A percentile compares a stretch with the other conserved stretches of the same genome.
Conservation (phyloP, 345 rosid species). For the Cardamine resedifolia region DNA sequence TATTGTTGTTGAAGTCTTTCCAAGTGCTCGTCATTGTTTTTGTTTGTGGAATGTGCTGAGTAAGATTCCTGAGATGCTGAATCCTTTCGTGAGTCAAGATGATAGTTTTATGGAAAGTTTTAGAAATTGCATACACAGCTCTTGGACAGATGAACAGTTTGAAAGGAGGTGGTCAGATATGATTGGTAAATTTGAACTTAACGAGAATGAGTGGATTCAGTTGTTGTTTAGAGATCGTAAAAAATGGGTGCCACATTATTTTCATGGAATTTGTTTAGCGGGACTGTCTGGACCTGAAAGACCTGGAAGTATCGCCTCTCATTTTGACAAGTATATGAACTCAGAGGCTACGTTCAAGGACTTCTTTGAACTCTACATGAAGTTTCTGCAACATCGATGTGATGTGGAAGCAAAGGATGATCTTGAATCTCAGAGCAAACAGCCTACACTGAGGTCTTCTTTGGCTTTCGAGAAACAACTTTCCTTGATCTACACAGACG, state of each 20-base stretch:
- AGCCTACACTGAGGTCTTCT: slow-evolving; percentile 46
- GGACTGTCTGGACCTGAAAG: slow-evolving; percentile 38
- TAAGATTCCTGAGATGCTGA: slow-evolving; percentile 47
- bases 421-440: slow-evolving; percentile 46
- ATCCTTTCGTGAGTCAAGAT: slow-evolving; percentile 32
- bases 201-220: slow-evolving; percentile 45
- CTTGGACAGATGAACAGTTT: slow-evolving; percentile 53
- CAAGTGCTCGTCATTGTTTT: slow-evolving; percentile 45
- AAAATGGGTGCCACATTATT: slow-evolving; percentile 51
- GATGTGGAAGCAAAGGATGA: slow-evolving; percentile 47
- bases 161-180: slow-evolving; percentile 48
- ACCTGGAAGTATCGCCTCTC: slow-evolving; percentile 25
- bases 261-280: slow-evolving; percentile 39
- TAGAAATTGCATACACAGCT: slow-evolving; percentile 42
- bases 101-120: slow-evolving; percentile 46
- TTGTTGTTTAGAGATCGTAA: slow-evolving; percentile 48
- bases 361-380: slow-evolving; percentile 43
- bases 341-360: slow-evolving; percentile 40
- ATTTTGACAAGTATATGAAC: slow-evolving; percentile 35
- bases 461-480: slow-evolving; percentile 52
- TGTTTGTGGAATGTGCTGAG: slow-evolving; percentile 37
- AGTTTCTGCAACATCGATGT: slow-evolving; percentile 41
- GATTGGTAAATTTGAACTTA: slow-evolving; percentile 45
- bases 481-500: slow-evolving; percentile 45
- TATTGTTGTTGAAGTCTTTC: slow-evolving; percentile 43